Evolutionary conservation across 2,329 filamentous ascomycete species (phyloP), one percentile per base, ranked within the genome.

Genomic region (Berkeleyomyces basicola): DNA sequence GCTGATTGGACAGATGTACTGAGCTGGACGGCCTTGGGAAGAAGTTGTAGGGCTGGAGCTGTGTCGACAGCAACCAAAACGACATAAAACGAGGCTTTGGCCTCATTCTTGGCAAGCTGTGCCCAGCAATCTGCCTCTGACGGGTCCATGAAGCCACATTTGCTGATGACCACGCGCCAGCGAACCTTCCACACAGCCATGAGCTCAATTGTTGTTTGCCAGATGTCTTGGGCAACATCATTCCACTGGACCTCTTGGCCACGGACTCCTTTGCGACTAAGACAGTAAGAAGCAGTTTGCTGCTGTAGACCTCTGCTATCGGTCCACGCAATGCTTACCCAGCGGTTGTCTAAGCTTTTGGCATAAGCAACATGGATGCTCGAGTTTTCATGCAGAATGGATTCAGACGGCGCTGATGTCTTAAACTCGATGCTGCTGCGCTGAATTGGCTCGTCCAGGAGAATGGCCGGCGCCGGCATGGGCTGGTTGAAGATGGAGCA

Each of bases 351-450:
- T 9, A 85, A 77, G 68, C 87, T 91, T 62, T 84, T 79, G 1
- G 86, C 82, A 69, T 95, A 95, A 1, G 86, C 87, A 53, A 95
- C 76, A 70, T 95, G 89, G 39, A 95, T 82, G 68, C 86, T 86
- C 0, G 84, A 87, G 67, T 90, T 89, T 70, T 93, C 88, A 62
- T 86, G 82, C 61, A 93, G 76, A 4, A 92, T 75, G 16, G 89
- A 87, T 16, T 83, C 80, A 0, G 87, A 88, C 1, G 87, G 85
- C 11, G 81, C 82, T 0, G 81, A 73, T 1, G 91, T 74, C 70
- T 88, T 87, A 73, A 95, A 93, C 59, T 88, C 86, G 61, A 95
- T 86, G 37, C 77, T 79, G 36, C 85, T 82, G 9, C 88, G 87
- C 3, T 87, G 74, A 0, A 82, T 76, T 1, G 79, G 74, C 66